These are phyloP conservation scores for Hibiscus trionum DNA, from an alignment of 345 rosid species.

Conservation along the genomic window DNA sequence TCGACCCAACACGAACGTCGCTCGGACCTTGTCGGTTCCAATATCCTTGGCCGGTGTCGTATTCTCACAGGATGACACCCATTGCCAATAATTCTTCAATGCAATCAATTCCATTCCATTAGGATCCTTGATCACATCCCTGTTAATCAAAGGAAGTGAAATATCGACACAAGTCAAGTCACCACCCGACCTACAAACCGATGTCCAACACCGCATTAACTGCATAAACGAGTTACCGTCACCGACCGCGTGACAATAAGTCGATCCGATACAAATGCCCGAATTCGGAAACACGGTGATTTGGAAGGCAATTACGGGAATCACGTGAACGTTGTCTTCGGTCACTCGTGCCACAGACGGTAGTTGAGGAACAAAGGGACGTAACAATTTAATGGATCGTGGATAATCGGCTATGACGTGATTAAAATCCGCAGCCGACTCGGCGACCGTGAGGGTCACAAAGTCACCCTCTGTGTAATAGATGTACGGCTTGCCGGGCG, in stretches of 20 bases:
- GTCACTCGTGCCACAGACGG: not conserved
- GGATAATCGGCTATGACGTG: conserved; percentile 12
- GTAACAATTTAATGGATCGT: conserved; percentile 18
- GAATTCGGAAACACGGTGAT: conserved; percentile 28
- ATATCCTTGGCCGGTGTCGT: not conserved
- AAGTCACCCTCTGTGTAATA: conserved; percentile 28
- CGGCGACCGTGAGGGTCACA: conserved; percentile 22
- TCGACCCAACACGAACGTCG: conserved; percentile 19
- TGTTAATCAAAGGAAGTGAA: conserved; percentile 14
- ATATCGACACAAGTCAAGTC: not conserved
- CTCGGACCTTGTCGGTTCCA: conserved; percentile 18
- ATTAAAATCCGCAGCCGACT: conserved; percentile 29
- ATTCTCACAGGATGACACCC: not conserved
- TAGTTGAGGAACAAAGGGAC: conserved; percentile 25
- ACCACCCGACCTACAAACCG: conserved; percentile 16
- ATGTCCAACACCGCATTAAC: conserved; percentile 34
- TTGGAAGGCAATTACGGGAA: conserved; percentile 24
- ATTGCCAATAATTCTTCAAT: conserved; percentile 9
- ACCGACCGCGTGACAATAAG: conserved; percentile 15
- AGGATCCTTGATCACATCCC: conserved; percentile 19
- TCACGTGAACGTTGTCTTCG: not conserved
- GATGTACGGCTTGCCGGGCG: conserved; percentile 25
- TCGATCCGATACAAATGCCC: conserved; percentile 32
- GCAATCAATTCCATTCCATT: conserved; percentile 10
- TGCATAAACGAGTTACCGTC: conserved; percentile 28